These are phyloP conservation scores for Leccinum rimulosum DNA, from an alignment of 768 basidiomycete species.

Conservation along the genomic window DNA sequence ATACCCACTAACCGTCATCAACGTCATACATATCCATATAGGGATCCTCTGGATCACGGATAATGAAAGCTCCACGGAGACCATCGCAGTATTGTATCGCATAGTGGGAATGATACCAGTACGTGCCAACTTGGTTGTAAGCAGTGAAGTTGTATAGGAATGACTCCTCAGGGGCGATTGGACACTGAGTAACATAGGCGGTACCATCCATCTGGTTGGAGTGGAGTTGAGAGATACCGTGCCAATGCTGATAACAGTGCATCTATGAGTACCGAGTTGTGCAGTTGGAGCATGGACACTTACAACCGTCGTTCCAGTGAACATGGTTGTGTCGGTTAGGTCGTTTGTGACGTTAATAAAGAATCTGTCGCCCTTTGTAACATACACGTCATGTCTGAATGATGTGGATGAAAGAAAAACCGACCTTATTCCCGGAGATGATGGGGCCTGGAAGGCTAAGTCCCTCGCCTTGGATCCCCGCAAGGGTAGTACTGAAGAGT, in stretches of 20 bases:
- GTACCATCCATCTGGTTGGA: conserved; percentile 29
- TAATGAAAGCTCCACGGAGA: conserved; percentile 26
- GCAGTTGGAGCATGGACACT: neutral
- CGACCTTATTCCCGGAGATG: conserved; percentile 39
- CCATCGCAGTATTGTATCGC: conserved; percentile 37
- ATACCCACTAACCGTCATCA: conserved; percentile 19
- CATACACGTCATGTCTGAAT: neutral
- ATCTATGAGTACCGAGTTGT: neutral
- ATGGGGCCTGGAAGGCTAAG: conserved; percentile 39
- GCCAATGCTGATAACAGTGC: conserved; percentile 26
- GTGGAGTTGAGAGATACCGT: conserved; percentile 26
- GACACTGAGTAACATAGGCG: conserved; percentile 42
- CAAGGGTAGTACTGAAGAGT: conserved; percentile 32
- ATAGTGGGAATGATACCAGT: conserved; percentile 34
- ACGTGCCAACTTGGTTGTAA: conserved; percentile 36
- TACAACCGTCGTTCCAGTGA: conserved; percentile 23
- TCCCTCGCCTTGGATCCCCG: conserved; percentile 24
- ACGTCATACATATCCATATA: conserved; percentile 17
- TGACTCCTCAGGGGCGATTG: conserved; percentile 32
- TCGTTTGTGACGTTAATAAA: conserved; percentile 16
- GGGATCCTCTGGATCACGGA: conserved; percentile 20
- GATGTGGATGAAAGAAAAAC: neutral
- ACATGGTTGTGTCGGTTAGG: conserved; percentile 20
- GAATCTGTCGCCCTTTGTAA: conserved; percentile 19
- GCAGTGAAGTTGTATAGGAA: conserved; percentile 38